phyloP scores from a whole-genome alignment of 345 rosid genomes.

The Eucalyptus grandis region DNA sequence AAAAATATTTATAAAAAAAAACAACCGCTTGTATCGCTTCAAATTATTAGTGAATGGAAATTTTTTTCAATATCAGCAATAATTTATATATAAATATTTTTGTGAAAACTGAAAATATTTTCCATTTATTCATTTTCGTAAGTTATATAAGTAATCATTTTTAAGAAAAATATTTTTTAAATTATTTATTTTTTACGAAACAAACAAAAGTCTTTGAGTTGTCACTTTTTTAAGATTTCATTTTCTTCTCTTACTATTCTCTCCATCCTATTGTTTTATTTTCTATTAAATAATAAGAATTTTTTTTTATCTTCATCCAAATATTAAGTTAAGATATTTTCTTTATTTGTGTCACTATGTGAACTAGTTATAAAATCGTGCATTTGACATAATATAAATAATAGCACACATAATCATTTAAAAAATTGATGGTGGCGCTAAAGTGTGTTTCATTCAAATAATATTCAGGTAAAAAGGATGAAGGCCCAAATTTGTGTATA shows the following conservation, averaged over 20 bases:
- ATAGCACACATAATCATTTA: background rate
- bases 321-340: background rate
- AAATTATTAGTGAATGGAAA: too few relatives aligned
- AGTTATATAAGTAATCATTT: too few relatives aligned
- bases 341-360: background rate
- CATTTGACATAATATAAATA: background rate
- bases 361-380: background rate
- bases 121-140: accelerated
- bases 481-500: background rate
- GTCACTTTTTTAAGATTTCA: background rate
- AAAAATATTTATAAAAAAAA: background rate
- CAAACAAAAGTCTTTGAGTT: too few relatives aligned
- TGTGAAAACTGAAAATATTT: accelerated
- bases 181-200: too few relatives aligned
- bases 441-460: background rate
- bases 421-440: background rate
- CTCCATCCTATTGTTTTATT: background rate
- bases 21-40: accelerated
- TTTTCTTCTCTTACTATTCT: background rate
- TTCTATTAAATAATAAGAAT: background rate
- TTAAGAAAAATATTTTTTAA: too few relatives aligned
- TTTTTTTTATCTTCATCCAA: background rate
- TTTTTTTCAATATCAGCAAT: accelerated
- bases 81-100: too few relatives aligned
- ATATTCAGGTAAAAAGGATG: background rate